These are phyloP conservation scores for Aureobasidium mangrovei DNA, from an alignment of 2,329 filamentous ascomycete species.

Conservation along the genomic window DNA sequence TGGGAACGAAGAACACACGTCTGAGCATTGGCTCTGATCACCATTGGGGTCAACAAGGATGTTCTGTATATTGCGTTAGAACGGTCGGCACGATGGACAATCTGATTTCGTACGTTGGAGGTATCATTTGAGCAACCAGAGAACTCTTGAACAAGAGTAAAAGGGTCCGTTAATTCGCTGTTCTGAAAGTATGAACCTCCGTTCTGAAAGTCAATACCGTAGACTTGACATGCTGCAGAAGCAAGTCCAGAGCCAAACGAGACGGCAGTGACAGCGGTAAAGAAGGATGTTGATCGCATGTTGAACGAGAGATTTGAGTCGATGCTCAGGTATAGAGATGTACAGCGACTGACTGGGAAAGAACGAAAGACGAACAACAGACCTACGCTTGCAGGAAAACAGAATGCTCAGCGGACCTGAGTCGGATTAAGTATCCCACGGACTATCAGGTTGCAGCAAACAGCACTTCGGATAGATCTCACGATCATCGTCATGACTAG, in stretches of 20 bases:
- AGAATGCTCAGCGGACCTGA: neutral
- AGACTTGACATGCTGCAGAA: slow-evolving; percentile 19
- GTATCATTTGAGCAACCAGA: slow-evolving; percentile 33
- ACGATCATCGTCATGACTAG: neutral
- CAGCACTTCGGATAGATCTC: neutral
- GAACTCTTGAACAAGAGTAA: slow-evolving; percentile 38
- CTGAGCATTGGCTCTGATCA: slow-evolving; percentile 33
- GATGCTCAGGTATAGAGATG: neutral
- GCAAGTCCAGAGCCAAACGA: neutral
- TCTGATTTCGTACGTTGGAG: slow-evolving; percentile 21
- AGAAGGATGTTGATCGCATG: neutral
- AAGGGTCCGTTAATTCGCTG: slow-evolving; percentile 30
- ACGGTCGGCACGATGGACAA: too few relatives aligned
- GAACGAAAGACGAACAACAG: neutral
- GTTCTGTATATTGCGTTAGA: slow-evolving; percentile 18
- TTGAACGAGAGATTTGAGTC: neutral
- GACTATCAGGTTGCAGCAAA: neutral
- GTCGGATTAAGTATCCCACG: neutral
- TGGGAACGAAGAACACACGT: slow-evolving; percentile 10
- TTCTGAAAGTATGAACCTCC: slow-evolving; percentile 40
- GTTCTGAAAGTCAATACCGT: slow-evolving; percentile 33
- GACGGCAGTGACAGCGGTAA: neutral
- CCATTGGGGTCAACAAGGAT: slow-evolving; percentile 34
- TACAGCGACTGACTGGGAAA: neutral
- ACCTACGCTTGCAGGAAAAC: neutral